Conservation (phyloP, 2,329 filamentous ascomycete genomes). For the Dryadomyces quercus-mongolicae region DNA sequence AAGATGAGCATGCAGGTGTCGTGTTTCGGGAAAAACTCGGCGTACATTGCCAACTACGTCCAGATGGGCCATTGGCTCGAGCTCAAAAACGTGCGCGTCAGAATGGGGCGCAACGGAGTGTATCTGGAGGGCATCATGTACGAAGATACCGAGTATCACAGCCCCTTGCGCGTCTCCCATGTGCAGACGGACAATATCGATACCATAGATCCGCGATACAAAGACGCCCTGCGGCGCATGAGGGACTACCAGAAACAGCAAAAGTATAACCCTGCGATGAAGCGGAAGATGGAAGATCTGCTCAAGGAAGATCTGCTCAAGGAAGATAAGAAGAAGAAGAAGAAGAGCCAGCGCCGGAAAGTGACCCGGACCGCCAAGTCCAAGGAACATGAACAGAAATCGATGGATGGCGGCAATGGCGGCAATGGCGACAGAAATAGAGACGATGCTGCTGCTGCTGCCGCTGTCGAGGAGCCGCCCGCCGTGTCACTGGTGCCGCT, state of each 20-base stretch:
- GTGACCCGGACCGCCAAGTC: neutral
- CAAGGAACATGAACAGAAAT: neutral
- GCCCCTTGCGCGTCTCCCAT: neutral
- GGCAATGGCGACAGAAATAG: no score
- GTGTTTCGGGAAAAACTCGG: slow-evolving; percentile 56
- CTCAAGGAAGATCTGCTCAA: neutral
- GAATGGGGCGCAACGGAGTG: slow-evolving; percentile 33
- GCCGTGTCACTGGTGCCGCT: no score
- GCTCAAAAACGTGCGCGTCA: slow-evolving; percentile 63
- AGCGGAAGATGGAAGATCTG: neutral
- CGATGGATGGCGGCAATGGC: neutral
- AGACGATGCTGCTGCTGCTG: no score
- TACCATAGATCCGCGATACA: slow-evolving; percentile 33
- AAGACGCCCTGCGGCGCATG: slow-evolving; percentile 50
- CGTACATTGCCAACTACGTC: slow-evolving; percentile 42
- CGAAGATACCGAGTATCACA: slow-evolving; percentile 31
- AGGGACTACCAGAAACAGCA: slow-evolving; percentile 47
- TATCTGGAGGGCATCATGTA: slow-evolving; percentile 64
- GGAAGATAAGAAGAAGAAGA: neutral
- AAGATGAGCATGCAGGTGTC: slow-evolving; percentile 59
- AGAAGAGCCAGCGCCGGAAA: neutral
- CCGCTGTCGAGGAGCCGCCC: neutral
- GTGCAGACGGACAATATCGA: slow-evolving; percentile 32
- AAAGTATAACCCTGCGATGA: slow-evolving; percentile 14
- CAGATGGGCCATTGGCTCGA: slow-evolving; percentile 48